Evolutionary conservation across 192 early-diverging fungal genomes (phyloP).

Genomic region (Podila verticillata): DNA sequence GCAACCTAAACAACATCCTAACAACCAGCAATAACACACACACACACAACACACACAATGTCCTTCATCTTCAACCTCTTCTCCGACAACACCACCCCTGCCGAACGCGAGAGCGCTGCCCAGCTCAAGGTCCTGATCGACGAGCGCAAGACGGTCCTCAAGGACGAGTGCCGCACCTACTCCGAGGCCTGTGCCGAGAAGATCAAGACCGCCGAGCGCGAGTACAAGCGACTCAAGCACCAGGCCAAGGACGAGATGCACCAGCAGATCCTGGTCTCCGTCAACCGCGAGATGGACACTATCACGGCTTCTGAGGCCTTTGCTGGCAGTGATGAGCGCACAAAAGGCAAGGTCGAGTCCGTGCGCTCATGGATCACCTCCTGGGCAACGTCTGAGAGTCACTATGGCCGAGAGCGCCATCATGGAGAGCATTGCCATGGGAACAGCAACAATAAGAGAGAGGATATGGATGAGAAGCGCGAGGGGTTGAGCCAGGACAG

Average conservation of each 20-base stretch:
- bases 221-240: slow-evolving; percentile 18
- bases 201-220: slow-evolving; percentile 7
- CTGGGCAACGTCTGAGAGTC: too few species aligned
- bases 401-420: too few species aligned
- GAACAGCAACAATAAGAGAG: too few species aligned
- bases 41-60: not conserved
- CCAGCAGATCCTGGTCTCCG: not conserved
- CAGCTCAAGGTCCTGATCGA: slow-evolving; percentile 17
- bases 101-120: slow-evolving; percentile 19
- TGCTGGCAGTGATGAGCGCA: slow-evolving; percentile 15
- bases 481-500: too few species aligned
- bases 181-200: slow-evolving; percentile 7
- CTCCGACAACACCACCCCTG: slow-evolving; percentile 11
- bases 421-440: too few species aligned
- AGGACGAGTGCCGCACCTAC: slow-evolving; percentile 4
- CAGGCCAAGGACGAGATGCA: slow-evolving; percentile 17
- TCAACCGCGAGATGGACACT: slow-evolving; percentile 19
- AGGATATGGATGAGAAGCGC: too few species aligned
- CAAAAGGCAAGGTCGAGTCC: slow-evolving; percentile 7
- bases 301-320: slow-evolving; percentile 7
- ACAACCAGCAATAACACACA: not conserved
- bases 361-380: too few species aligned
- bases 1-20: too few species aligned
- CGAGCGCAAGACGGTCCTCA: slow-evolving; percentile 20
- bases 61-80: slow-evolving; percentile 21